Evolutionary conservation across 2,329 filamentous ascomycete species (phyloP).

Genomic region (Fusarium armeniacum): DNA sequence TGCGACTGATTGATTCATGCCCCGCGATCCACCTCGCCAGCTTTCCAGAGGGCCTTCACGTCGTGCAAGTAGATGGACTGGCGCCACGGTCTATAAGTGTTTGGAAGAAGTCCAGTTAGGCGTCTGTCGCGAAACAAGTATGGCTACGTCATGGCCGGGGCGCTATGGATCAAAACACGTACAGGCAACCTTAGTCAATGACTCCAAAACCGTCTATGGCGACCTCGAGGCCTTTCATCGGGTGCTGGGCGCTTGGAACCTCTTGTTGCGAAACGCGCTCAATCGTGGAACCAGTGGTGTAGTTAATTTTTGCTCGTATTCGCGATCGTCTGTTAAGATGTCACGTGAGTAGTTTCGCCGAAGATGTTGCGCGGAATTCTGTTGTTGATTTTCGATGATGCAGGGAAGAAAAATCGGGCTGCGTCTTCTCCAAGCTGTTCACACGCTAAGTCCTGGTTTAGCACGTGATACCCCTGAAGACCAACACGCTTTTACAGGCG

Average conservation of each 20-base stretch:
- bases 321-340: slow-evolving; percentile 48
- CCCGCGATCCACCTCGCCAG: slow-evolving; percentile 68
- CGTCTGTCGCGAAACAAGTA: slow-evolving; percentile 39
- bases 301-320: slow-evolving; percentile 45
- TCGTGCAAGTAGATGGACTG: slow-evolving; percentile 66
- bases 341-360: slow-evolving; percentile 52
- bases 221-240: slow-evolving; percentile 51
- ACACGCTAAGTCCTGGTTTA: slow-evolving; percentile 41
- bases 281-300: slow-evolving; percentile 39
- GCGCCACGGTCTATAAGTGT: slow-evolving; percentile 64
- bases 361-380: slow-evolving; percentile 38
- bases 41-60: slow-evolving; percentile 68
- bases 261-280: slow-evolving; percentile 45
- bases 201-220: slow-evolving; percentile 48
- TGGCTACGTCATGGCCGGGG: slow-evolving; percentile 50
- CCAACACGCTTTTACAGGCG: slow-evolving; percentile 37
- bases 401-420: slow-evolving; percentile 51
- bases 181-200: slow-evolving; percentile 52
- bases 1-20: slow-evolving; percentile 70
- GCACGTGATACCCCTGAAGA: slow-evolving; percentile 52
- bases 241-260: slow-evolving; percentile 43
- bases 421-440: slow-evolving; percentile 31
- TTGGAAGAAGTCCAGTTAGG: slow-evolving; percentile 42
- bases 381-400: slow-evolving; percentile 48
- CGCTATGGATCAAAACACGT: slow-evolving; percentile 49